Base-by-base conservation (phyloP, 805 yeast genomes). In the Metschnikowia noctiluminum region DNA sequence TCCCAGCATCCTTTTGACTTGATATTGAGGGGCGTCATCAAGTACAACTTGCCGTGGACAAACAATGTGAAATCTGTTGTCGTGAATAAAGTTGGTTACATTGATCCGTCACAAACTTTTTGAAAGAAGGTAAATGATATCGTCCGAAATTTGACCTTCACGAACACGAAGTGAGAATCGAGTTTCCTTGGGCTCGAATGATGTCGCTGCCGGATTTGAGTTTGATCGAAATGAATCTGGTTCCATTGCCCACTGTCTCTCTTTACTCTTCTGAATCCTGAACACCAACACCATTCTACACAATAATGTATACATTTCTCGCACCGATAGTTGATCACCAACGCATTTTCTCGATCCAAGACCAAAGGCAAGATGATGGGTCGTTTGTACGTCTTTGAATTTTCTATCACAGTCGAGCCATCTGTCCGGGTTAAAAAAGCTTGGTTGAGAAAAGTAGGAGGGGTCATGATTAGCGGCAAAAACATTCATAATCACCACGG, bases 1-100 rank as follows among this genome's bases (percentile, higher is more conserved):
- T 81, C 85, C 10, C 79, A 81, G 51, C 80, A 87, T 61, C 96
- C 96, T 11, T 92, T 91, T 64, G 96, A 89, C 51, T 70, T 92
- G 55, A 86, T 89, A 16, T 75, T 92, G 3, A 74, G 96, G 43
- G 98, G 98, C 1, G 82, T 84, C 21, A 75, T 92, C 62, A 82
- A 80, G 59, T 92, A 92, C 65, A 80, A 78, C 43, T 71, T 90
- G 45, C 94, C 96, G 1, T 73, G 91, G 53, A 60, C 65, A 35
- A 60, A 61, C 42, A 71, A 76, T 8, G 73, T 73, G 42, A 77
- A 79, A 58, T 77, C 86, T 0, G 77, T 85, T 3, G 80, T 83
- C 2, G 81, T 87, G 9, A 83, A 82, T 50, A 81, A 81, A 57
- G 71, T 78, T 7, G 74, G 79, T 3, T 67, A 69, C 34, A 77